Percentiles rank a stretch among this genome's conserved stretches.
These are phyloP conservation scores for Yamagishiella unicocca DNA, from an alignment of 139 green algal genomes.

Conservation along the genomic window DNA sequence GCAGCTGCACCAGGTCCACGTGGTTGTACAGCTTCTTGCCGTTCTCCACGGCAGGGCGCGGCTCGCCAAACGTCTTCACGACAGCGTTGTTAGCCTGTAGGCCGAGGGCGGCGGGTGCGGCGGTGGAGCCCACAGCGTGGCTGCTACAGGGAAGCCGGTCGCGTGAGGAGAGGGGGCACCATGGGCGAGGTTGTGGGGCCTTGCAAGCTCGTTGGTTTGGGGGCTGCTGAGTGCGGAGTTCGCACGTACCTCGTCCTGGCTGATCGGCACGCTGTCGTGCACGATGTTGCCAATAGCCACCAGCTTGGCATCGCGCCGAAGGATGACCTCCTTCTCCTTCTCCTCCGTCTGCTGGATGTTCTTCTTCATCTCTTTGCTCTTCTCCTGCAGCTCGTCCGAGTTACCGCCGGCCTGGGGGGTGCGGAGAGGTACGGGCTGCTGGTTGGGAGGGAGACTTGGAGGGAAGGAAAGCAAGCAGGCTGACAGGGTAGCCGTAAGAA, in stretches of 20 bases:
- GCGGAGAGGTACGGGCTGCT: neutral
- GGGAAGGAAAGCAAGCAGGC: neutral
- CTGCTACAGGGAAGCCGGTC: no score
- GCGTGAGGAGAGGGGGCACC: no score
- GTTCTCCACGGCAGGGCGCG: constrained; percentile 50
- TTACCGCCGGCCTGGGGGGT: constrained; percentile 52
- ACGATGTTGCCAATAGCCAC: constrained; percentile 97
- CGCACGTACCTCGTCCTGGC: constrained; percentile 88
- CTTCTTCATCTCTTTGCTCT: constrained; percentile 89
- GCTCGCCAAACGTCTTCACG: constrained; percentile 78
- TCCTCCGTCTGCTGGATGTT: constrained; percentile 75
- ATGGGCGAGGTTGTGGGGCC: no score
- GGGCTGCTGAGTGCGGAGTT: neutral
- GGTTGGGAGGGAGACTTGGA: neutral
- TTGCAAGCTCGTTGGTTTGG: no score
- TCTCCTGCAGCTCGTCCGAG: constrained; percentile 82
- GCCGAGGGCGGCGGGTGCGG: neutral
- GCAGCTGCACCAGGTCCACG: constrained; percentile 94
- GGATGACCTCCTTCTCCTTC: constrained; percentile 77
- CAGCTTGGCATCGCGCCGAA: constrained; percentile 80
- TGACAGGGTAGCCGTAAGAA: no score
- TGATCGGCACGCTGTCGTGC: constrained; percentile 94
- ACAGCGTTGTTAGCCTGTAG: constrained; percentile 92
- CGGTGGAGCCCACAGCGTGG: no score
- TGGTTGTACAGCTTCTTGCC: constrained; percentile 93